phyloP scores from a whole-genome alignment of 371 early-diverging fungal species.

The Rhizomucor pusillus region DNA sequence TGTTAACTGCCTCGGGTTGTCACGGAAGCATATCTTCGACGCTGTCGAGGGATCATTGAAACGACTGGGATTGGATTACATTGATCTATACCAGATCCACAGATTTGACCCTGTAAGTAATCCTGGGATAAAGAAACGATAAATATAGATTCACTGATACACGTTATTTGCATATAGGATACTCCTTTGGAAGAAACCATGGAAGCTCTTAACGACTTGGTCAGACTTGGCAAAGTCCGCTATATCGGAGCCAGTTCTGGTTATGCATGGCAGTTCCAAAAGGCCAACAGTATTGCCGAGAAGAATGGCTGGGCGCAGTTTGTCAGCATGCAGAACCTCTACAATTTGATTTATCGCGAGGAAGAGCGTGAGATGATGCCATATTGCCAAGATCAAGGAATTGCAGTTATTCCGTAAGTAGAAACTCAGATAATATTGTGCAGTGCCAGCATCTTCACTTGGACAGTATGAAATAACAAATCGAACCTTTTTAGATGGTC shows the following conservation, averaged over 20 bases:
- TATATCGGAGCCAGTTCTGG: conserved; percentile 38
- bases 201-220: conserved; percentile 55
- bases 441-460: too few species aligned
- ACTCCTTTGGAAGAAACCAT: conserved; percentile 52
- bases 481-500: conserved; percentile 26
- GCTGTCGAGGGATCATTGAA: conserved; percentile 48
- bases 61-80: conserved; percentile 52
- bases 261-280: conserved; percentile 42
- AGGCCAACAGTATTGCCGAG: conserved; percentile 42
- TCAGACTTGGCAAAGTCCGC: conserved; percentile 47
- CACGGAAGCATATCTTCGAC: conserved; percentile 55
- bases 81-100: conserved; percentile 65
- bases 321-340: conserved; percentile 48
- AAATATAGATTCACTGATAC: not conserved
- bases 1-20: conserved; percentile 41
- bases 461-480: too few species aligned
- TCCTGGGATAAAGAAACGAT: too few species aligned
- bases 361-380: conserved; percentile 63
- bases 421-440: not conserved
- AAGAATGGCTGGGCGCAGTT: conserved; percentile 54
- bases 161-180: not conserved
- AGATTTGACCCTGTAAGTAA: conserved; percentile 28
- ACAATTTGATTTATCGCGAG: conserved; percentile 57
- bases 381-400: conserved; percentile 36
- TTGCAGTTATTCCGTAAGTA: conserved; percentile 37